phyloP scores from a whole-genome alignment of 495 filamentous ascomycete species.

The Aspergillus nanangensis region DNA sequence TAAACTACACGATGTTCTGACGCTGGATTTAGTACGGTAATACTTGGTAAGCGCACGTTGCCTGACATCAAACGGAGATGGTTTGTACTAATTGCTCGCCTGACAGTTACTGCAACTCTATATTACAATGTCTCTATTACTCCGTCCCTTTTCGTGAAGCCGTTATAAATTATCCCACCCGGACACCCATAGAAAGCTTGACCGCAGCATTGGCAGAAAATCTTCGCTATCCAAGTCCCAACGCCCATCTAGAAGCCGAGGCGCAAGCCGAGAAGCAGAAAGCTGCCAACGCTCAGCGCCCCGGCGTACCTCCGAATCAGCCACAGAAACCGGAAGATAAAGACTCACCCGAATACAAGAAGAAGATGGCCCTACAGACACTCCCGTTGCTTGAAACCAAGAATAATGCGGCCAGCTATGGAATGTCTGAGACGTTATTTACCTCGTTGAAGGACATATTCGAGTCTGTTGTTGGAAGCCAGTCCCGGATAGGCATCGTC shows the following conservation, averaged over 20 bases:
- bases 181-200: slow-evolving; percentile 52
- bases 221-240: slow-evolving; percentile 42
- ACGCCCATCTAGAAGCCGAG: slow-evolving; percentile 38
- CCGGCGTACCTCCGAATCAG: slow-evolving; percentile 46
- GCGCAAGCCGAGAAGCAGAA: slow-evolving; percentile 42
- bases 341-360: slow-evolving; percentile 91
- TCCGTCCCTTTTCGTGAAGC: slow-evolving; percentile 92
- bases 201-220: slow-evolving; percentile 41
- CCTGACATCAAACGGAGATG: not conserved
- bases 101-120: slow-evolving; percentile 90
- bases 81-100: slow-evolving; percentile 4
- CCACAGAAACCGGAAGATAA: slow-evolving; percentile 73
- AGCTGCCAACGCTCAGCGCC: slow-evolving; percentile 26
- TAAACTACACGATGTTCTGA: too few species aligned
- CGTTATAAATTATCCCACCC: slow-evolving; percentile 83
- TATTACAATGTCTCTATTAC: slow-evolving; percentile 94
- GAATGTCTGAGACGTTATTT: slow-evolving; percentile 92
- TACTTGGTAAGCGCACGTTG: slow-evolving; percentile 66
- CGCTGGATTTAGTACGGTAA: slow-evolving; percentile 73
- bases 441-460: slow-evolving; percentile 95
- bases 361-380: slow-evolving; percentile 84
- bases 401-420: slow-evolving; percentile 74
- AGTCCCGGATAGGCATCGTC: slow-evolving; percentile 82
- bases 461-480: slow-evolving; percentile 78
- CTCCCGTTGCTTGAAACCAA: slow-evolving; percentile 80